Evolutionary conservation across 331 rosid genomes (phyloP).

Genomic region (Ulmus americana): DNA sequence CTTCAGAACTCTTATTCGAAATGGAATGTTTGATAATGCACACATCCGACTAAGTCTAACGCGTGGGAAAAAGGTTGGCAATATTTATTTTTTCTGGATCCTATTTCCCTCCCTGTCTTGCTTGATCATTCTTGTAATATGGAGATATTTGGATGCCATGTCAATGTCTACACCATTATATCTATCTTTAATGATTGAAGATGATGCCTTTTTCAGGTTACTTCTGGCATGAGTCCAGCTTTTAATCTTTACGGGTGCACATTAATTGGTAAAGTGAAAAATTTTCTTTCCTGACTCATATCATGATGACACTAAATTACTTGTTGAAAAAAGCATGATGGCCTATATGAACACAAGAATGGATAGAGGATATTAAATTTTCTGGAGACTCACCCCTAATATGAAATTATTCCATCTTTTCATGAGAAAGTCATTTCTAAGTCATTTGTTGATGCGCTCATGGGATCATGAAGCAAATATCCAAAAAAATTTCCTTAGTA

Average conservation of each 20-base stretch:
- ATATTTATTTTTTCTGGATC: neutral
- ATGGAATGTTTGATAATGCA: slow-evolving; percentile 74
- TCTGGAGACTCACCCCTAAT: neutral
- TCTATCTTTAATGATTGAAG: slow-evolving; percentile 14
- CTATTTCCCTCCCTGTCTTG: neutral
- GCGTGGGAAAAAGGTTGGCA: slow-evolving; percentile 70
- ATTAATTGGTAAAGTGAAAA: slow-evolving; percentile 54
- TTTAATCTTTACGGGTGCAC: slow-evolving; percentile 85
- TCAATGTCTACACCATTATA: neutral
- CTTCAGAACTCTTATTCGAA: slow-evolving; percentile 64
- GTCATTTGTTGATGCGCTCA: too few species aligned
- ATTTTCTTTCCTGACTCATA: slow-evolving; percentile 15
- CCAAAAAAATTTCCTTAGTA: too few species aligned
- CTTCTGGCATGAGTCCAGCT: slow-evolving; percentile 93
- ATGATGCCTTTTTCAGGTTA: slow-evolving; percentile 50
- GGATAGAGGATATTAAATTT: too few species aligned
- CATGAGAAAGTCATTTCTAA: too few species aligned
- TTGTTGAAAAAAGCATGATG: neutral
- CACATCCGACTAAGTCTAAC: slow-evolving; percentile 78
- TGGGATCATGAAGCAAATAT: too few species aligned
- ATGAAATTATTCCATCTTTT: too few species aligned
- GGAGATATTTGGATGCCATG: neutral
- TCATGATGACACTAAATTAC: neutral
- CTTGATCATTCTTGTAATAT: neutral
- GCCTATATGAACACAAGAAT: neutral